These are phyloP conservation scores for Nepenthes gracilis DNA, from an alignment of 148 eudicot genomes.

Conservation along the genomic window DNA sequence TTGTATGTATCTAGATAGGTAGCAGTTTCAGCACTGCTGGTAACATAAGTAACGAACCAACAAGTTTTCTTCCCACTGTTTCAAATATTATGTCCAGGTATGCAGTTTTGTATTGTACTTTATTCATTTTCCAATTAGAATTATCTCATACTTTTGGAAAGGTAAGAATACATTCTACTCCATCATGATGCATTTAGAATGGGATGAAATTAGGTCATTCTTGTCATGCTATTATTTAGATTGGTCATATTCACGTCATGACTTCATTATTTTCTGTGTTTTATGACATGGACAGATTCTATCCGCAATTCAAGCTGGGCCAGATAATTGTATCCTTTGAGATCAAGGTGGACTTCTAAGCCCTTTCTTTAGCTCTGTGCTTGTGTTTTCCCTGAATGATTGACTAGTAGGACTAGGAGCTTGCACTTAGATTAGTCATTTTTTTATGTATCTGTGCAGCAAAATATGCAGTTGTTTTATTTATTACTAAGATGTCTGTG, in stretches of 20 bases:
- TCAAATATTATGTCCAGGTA: conserved; percentile 56
- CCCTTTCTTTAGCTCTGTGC: background rate
- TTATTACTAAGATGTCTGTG: too few relatives aligned
- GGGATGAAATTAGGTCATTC: too few relatives aligned
- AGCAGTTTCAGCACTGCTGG: conserved; percentile 29
- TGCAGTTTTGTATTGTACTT: conserved; percentile 5
- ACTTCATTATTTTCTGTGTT: background rate
- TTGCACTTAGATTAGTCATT: too few relatives aligned
- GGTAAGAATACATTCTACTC: background rate
- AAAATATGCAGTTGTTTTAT: too few relatives aligned
- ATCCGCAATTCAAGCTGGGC: conserved; percentile 67
- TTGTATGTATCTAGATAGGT: conserved; percentile 28
- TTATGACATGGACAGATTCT: conserved; percentile 45
- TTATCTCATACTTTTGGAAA: background rate
- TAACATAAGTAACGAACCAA: conserved; percentile 28
- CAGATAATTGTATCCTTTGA: conserved; percentile 51
- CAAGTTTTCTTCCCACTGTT: conserved; percentile 28
- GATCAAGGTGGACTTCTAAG: conserved; percentile 41
- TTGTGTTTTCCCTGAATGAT: background rate
- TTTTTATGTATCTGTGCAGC: too few relatives aligned
- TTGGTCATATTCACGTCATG: too few relatives aligned
- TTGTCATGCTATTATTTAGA: too few relatives aligned
- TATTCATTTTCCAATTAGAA: background rate
- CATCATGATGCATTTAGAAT: background rate
- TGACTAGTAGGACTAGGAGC: too few relatives aligned